phyloP scores from a whole-genome alignment of 169 alveolate genomes.

The Eimeria necatrix region DNA sequence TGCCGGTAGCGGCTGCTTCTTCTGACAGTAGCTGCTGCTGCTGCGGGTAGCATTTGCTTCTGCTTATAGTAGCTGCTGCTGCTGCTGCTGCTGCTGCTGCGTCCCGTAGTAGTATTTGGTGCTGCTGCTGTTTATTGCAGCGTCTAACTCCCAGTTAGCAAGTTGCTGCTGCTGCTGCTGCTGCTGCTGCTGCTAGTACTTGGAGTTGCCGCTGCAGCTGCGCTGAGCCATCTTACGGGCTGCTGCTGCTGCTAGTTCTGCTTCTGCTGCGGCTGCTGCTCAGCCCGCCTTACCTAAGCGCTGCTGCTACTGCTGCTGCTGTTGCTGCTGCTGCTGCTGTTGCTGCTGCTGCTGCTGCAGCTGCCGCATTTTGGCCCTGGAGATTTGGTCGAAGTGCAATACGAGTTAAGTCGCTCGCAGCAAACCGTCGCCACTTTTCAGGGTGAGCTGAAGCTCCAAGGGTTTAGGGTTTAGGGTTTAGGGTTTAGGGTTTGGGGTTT shows the following conservation, averaged over 20 bases:
- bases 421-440: conserved; percentile 82
- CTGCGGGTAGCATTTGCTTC: neutral
- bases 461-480: no score
- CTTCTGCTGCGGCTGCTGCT: neutral
- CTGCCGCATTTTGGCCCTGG: conserved; percentile 80
- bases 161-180: neutral
- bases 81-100: neutral
- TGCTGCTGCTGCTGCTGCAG: conserved; percentile 66
- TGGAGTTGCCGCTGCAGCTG: neutral
- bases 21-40: neutral
- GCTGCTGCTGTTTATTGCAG: no score
- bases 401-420: conserved; percentile 82
- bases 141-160: neutral
- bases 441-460: conserved; percentile 30
- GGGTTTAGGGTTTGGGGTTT: neutral
- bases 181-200: neutral
- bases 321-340: conserved; percentile 28
- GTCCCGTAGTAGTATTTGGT: no score
- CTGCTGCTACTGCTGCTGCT: neutral
- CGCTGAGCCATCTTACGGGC: neutral
- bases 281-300: neutral
- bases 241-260: conserved; percentile 2
- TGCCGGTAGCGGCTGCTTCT: neutral
- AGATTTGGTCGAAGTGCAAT: conserved; percentile 81
- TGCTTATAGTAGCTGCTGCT: neutral